A percentile compares a stretch with the other conserved stretches of the same genome.
Evolutionary conservation across 73 alveolate genomes (phyloP).

Genomic region (Tetrahymena malaccensis): DNA sequence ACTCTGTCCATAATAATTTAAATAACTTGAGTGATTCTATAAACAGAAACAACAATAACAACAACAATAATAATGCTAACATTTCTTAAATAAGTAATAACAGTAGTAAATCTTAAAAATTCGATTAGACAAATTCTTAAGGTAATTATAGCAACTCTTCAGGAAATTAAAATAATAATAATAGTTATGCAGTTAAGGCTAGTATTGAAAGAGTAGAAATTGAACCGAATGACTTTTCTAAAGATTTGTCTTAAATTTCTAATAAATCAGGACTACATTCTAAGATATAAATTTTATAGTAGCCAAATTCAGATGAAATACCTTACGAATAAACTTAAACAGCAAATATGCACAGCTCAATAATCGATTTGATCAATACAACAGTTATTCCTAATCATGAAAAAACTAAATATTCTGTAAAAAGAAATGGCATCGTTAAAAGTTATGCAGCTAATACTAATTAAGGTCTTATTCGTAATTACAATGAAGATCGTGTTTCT

Average conservation of each 20-base stretch:
- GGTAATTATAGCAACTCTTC: not conserved
- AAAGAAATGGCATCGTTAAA: slow-evolving; percentile 69
- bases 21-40: not conserved
- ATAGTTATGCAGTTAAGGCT: not conserved
- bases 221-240: not conserved
- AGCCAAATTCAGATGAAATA: not conserved
- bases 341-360: not conserved
- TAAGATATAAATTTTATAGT: not conserved
- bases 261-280: not conserved
- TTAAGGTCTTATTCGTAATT: slow-evolving; percentile 79
- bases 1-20: not conserved
- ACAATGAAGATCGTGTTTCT: slow-evolving; percentile 75
- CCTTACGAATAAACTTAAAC: not conserved
- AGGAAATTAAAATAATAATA: not conserved
- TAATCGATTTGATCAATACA: not conserved
- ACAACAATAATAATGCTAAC: not conserved
- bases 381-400: slow-evolving; percentile 5
- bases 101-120: not conserved
- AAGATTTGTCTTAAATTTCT: not conserved
- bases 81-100: not conserved
- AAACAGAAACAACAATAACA: not conserved
- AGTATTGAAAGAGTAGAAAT: not conserved
- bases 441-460: slow-evolving; percentile 92
- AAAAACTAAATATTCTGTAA: slow-evolving; percentile 65
- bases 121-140: not conserved